Base-by-base conservation (phyloP, 2,329 filamentous ascomycete genomes). In the Aureobasidium sp. region DNA sequence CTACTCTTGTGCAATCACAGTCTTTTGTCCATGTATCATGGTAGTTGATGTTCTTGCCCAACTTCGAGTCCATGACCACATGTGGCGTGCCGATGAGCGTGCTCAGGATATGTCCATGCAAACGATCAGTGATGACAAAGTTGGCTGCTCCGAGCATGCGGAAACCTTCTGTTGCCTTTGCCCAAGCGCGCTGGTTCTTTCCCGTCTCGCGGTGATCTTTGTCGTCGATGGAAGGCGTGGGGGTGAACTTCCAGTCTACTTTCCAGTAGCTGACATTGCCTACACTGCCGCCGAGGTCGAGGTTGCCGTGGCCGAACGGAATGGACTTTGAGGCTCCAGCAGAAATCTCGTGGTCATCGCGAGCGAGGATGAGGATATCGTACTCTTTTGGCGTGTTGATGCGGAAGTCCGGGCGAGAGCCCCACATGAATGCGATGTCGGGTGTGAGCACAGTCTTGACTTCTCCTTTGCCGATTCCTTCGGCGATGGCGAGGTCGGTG, bases 351-450 rank as follows among this genome's bases (percentile, higher is more conserved):
- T 21, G 34, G 16, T 52, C 49, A 21, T 52, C 49, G 29, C 49
- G 49, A 7, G 49, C 49, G 49, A 52, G 49, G 37, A 52, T 52
- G 7, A 52, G 27, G 14, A 52, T 5, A n/a, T 52, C 49, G 38
- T 52, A 42, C 27, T 41, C 39, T 22, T 52, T 52, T 2, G 37
- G 27, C 10, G 49, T 52, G 27, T 52, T 41, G 35, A 17, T 12
- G 6, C 49, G 49, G 38, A 52, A 52, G 49, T 52, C 49, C 1
- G 49, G 38, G 10, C 49, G 49, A n/a, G 19, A 25, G 2, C 49
- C 49, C 49, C 49, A 52, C 49, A 52, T 52, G 38, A 52, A 52
- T 19, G 49, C 49, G 11, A 52, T 52, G 8, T 52, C 49, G 21
- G 49, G 49, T 7, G 39, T 42, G 11, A 52, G 27, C 6, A 42